Percentiles rank a stretch among this genome's conserved stretches.
Conservation (phyloP, 1,284 basidiomycete genomes). For the Anthracocystis setariae region DNA sequence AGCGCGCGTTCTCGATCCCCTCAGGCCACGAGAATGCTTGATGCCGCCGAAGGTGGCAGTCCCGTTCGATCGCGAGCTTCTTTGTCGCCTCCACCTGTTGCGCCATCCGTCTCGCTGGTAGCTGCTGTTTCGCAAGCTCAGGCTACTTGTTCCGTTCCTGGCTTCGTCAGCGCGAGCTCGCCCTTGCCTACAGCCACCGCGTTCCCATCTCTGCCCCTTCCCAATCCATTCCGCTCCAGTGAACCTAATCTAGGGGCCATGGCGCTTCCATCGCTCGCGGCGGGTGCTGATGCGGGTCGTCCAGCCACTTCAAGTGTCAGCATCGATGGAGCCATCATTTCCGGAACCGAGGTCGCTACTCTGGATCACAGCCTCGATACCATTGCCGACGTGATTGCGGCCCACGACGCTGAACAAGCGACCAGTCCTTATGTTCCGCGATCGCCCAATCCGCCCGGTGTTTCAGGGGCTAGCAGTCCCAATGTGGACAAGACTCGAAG, state of each 20-base stretch:
- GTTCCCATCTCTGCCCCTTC: constrained; percentile 56
- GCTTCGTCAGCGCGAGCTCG: constrained; percentile 13
- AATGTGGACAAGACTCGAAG: constrained; percentile 26
- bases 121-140: constrained; percentile 37
- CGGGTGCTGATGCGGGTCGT: constrained; percentile 40
- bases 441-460: constrained; percentile 26
- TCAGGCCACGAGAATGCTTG: constrained; percentile 18
- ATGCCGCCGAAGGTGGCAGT: constrained; percentile 30
- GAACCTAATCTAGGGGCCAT: constrained; percentile 51
- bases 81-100: constrained; percentile 24
- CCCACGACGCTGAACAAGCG: constrained; percentile 47
- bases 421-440: constrained; percentile 49
- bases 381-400: constrained; percentile 56
- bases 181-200: constrained; percentile 52
- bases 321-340: constrained; percentile 66
- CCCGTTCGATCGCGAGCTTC: constrained; percentile 41
- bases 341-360: constrained; percentile 54
- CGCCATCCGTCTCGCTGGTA: constrained; percentile 31
- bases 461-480: constrained; percentile 33
- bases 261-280: constrained; percentile 37
- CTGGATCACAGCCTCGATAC: constrained; percentile 56
- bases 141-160: constrained; percentile 12
- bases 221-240: constrained; percentile 56
- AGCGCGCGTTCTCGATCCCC: constrained; percentile 48
- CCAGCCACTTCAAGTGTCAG: constrained; percentile 56